Base-by-base conservation (phyloP, 495 filamentous ascomycete species). In the Xylaria curta region DNA sequence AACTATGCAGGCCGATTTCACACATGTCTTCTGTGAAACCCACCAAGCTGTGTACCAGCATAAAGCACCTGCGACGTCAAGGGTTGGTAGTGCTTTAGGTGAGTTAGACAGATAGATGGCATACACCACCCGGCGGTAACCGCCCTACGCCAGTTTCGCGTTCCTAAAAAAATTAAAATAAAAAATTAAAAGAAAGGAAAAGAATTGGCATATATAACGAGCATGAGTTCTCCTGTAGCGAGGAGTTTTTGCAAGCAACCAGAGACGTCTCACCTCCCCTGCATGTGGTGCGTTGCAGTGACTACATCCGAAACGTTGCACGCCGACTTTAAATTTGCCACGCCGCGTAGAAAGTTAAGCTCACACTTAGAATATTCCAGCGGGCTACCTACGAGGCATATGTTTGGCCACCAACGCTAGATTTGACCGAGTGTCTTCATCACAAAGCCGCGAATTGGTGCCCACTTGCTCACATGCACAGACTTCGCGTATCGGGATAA, bases 1-100 rank as follows among this genome's bases (percentile, higher is more conserved):
- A 58, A 28, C 6, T 31, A 62, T 69, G 67, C 67, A 69, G 42
- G 31, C 44, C 19, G 38, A 49, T 59, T 33, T 42, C 53, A 9
- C 19, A 3, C 17, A 44, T 9, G 49, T 21, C 65, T 67, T 31
- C 15, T 7, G 26, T 60, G 40, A 49, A 61, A 56, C 17, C 58
- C 44, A 19, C 65, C 36, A 67, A 54, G 13, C 64, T 66, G 42
- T 36, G 42, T 24, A 8, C 42, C 31, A 31, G 28, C 49, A 47
- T 46, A 47, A 51, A 28, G 61, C 15, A 46, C 40, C 31, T 53
- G 68, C 58, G 42, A 33, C 46, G 46, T 31, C 58, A 42, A 62
- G 28, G 13, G 33, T 51, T 26, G 2, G 24, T 17, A 53, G n/a
- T 28, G 10, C n/a, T 60, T 38, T 56, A n/a, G 28, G 28, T 69